Conservation (phyloP, 2,329 filamentous ascomycete genomes). For the Colletotrichum brevisporum region DNA sequence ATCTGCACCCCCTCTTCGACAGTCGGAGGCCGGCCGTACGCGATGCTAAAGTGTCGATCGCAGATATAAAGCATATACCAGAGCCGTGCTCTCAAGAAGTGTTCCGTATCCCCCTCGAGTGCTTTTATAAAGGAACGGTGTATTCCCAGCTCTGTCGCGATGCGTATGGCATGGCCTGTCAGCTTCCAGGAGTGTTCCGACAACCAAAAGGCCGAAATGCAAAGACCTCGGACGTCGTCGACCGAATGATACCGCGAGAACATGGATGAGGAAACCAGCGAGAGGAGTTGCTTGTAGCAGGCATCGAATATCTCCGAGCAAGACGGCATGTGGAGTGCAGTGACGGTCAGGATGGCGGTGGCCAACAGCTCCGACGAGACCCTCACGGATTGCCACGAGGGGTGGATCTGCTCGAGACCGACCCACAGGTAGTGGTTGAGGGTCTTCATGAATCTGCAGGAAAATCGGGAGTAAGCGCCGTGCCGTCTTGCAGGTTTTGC, state of each 20-base stretch:
- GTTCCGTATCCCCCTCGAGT: slow-evolving; percentile 60
- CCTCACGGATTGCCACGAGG: slow-evolving; percentile 63
- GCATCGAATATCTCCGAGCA: slow-evolving; percentile 64
- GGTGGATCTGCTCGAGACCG: slow-evolving; percentile 64
- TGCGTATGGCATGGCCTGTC: slow-evolving; percentile 70
- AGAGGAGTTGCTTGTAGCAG: slow-evolving; percentile 71
- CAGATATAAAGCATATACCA: slow-evolving; percentile 65
- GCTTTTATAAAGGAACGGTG: slow-evolving; percentile 67
- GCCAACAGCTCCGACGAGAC: slow-evolving; percentile 69
- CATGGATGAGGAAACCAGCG: slow-evolving; percentile 69
- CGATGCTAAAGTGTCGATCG: slow-evolving; percentile 51
- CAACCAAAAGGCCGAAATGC: slow-evolving; percentile 75
- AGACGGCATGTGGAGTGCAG: slow-evolving; percentile 70
- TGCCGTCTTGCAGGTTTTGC: not conserved
- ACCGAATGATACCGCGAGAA: slow-evolving; percentile 70
- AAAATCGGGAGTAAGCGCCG: not conserved
- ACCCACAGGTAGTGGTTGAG: slow-evolving; percentile 68
- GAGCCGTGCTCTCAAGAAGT: slow-evolving; percentile 68
- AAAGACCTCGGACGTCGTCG: slow-evolving; percentile 72
- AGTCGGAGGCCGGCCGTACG: slow-evolving; percentile 50
- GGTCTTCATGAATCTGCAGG: slow-evolving; percentile 57
- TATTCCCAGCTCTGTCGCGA: slow-evolving; percentile 69
- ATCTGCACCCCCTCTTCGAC: slow-evolving; percentile 44
- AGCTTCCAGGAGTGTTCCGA: slow-evolving; percentile 74
- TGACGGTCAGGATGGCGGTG: slow-evolving; percentile 70